These are phyloP conservation scores for Alternaria burnsii DNA, from an alignment of 2,329 filamentous ascomycete genomes.

Conservation along the genomic window DNA sequence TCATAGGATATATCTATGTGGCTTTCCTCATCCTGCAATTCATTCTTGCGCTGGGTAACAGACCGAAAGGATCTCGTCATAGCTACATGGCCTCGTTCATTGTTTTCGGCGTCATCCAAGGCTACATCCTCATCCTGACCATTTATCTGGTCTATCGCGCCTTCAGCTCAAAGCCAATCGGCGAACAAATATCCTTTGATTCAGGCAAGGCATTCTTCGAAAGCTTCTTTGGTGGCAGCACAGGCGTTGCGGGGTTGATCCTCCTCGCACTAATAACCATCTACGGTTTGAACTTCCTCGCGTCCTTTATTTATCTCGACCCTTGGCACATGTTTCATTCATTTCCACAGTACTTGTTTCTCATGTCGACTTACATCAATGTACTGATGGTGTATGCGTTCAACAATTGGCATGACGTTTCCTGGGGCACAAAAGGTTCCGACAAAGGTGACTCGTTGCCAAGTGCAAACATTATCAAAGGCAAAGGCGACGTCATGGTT, in stretches of 20 bases:
- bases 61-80: slow-evolving; percentile 92
- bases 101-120: slow-evolving; percentile 86
- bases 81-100: slow-evolving; percentile 90
- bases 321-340: slow-evolving; percentile 99
- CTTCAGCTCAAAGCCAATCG: slow-evolving; percentile 71
- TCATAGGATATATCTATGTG: slow-evolving; percentile 91
- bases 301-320: slow-evolving; percentile 96
- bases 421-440: slow-evolving; percentile 99
- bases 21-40: slow-evolving; percentile 94
- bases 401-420: slow-evolving; percentile 99
- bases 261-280: slow-evolving; percentile 91
- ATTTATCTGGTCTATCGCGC: slow-evolving; percentile 86
- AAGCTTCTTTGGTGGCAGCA: slow-evolving; percentile 60
- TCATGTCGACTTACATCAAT: slow-evolving; percentile 98
- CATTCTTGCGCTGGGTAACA: slow-evolving; percentile 93
- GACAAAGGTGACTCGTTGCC: slow-evolving; percentile 66
- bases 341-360: slow-evolving; percentile 90
- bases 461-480: slow-evolving; percentile 71
- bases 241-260: slow-evolving; percentile 84
- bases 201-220: background rate
- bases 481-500: slow-evolving; percentile 77
- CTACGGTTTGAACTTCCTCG: slow-evolving; percentile 95
- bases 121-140: slow-evolving; percentile 88
- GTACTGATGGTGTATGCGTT: slow-evolving; percentile 99
- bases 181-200: background rate